phyloP scores from a whole-genome alignment of 768 basidiomycete genomes.

The Podaxis carcinomalis region DNA sequence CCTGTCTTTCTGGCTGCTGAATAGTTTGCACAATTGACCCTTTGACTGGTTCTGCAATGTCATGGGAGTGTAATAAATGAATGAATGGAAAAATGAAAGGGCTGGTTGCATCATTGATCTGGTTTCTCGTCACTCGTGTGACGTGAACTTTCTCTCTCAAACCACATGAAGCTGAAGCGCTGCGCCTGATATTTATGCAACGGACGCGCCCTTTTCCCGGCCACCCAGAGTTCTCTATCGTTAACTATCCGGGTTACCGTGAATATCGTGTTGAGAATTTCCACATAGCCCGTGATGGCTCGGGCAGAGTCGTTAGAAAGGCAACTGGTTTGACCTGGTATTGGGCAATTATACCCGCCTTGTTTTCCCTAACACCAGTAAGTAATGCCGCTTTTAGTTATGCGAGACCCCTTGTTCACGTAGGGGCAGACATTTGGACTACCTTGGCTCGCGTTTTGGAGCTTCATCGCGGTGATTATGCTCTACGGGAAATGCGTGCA shows the following conservation, averaged over 20 bases:
- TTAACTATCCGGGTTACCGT: conserved; percentile 39
- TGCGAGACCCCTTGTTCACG: not conserved
- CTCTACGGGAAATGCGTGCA: conserved; percentile 7
- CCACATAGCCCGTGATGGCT: conserved; percentile 23
- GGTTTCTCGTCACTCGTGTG: not conserved
- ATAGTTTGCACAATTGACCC: conserved; percentile 42
- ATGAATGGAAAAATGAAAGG: not conserved
- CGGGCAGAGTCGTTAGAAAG: conserved; percentile 31
- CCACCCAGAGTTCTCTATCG: conserved; percentile 49
- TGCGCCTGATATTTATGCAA: conserved; percentile 14
- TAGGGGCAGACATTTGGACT: not conserved
- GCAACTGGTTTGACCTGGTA: conserved; percentile 24
- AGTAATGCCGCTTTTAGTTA: not conserved
- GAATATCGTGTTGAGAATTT: conserved; percentile 63
- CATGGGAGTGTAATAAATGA: not conserved
- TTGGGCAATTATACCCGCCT: conserved; percentile 16
- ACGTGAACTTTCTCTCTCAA: not conserved
- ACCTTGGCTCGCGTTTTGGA: not conserved
- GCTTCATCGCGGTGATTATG: not conserved
- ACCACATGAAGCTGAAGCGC: not conserved
- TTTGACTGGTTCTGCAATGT: not conserved
- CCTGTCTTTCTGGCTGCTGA: conserved; percentile 53
- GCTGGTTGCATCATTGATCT: not conserved
- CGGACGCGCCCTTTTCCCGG: conserved; percentile 25
- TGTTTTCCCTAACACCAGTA: conserved; percentile 3